Base-by-base conservation (phyloP, 2,329 filamentous ascomycete species). In the Leptodontidium sp. region DNA sequence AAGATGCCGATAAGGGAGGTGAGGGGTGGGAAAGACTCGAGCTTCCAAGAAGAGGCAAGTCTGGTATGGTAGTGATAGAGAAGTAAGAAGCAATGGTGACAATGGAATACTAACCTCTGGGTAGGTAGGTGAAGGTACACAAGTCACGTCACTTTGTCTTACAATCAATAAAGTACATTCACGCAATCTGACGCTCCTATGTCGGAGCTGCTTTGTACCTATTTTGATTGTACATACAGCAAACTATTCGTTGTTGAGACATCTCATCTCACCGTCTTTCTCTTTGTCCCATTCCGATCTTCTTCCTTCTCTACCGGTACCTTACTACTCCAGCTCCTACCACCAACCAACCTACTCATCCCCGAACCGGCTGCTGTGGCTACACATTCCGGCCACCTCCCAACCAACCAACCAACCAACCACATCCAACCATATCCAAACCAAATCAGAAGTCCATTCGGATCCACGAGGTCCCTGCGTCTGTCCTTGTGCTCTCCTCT, bases 341-440 rank as follows among this genome's bases (percentile, higher is more conserved):
- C 21, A 21, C 21, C 21, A 21, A 21, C 21, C 21, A 21, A 21
- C 6, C n/a, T 50, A 0, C 45, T 50, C 43, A 24, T 64, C 47
- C 49, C 49, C n/a, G n/a, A 43, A 29, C 32, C 61, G 47, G 47
- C 63, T 49, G 24, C 17, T 58, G 63, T 58, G 24, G 47, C 50
- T 57, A 49, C 38, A 47, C 61, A 64, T 53, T 59, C 57, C 40
- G 43, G 58, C 57, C 35, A 24, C 57, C 57, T 59, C 57, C 38
- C 45, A 15, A 17, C 32, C 35, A 58, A 9, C 32, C 55, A 58
- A 17, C 32, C 32, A 53, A 15, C 26, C 52, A 55, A 55, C 52
- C 52, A 55, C 8, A 35, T 40, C 8, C 38, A 9, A 8, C 38
- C 38, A 40, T 6, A 40, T 40, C 14, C 52, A 55, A 17, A 24